Conservation (phyloP, 345 rosid species). For the Excoecaria agallocha region DNA sequence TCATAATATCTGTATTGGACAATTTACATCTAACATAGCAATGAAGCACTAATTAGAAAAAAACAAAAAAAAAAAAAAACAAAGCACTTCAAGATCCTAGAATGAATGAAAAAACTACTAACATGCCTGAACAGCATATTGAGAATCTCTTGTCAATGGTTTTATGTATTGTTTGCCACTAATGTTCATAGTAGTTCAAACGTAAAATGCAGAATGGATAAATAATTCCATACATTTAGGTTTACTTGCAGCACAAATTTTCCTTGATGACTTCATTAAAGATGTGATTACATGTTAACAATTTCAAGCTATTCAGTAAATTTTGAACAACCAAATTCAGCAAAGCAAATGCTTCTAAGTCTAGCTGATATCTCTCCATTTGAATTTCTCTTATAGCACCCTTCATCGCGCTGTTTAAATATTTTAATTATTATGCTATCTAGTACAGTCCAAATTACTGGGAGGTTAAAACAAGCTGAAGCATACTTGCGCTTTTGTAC, state of each 20-base stretch:
- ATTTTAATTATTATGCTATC: not conserved
- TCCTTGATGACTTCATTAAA: not conserved
- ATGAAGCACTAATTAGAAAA: not conserved
- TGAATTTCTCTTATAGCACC: too few relatives aligned
- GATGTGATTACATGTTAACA: not conserved
- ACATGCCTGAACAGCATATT: not conserved
- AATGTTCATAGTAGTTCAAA: not conserved
- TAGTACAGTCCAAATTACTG: not conserved
- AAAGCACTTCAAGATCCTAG: not conserved
- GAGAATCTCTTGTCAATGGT: not conserved
- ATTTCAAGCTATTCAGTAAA: not conserved
- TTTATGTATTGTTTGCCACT: not conserved
- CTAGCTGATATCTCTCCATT: not conserved
- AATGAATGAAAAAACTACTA: not conserved
- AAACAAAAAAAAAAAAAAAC: not conserved
- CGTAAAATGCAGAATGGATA: not conserved
- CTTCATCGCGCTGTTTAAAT: not conserved
- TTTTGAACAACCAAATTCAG: not conserved
- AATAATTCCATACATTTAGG: not conserved
- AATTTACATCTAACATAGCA: not conserved
- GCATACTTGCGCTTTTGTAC: not conserved
- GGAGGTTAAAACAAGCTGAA: too few relatives aligned
- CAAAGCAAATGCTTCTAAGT: not conserved
- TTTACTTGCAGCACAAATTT: not conserved
- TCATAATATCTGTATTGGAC: not conserved